Evolutionary conservation across 2,329 filamentous ascomycete genomes (phyloP).

Genomic region (Zopfia rhizophila): DNA sequence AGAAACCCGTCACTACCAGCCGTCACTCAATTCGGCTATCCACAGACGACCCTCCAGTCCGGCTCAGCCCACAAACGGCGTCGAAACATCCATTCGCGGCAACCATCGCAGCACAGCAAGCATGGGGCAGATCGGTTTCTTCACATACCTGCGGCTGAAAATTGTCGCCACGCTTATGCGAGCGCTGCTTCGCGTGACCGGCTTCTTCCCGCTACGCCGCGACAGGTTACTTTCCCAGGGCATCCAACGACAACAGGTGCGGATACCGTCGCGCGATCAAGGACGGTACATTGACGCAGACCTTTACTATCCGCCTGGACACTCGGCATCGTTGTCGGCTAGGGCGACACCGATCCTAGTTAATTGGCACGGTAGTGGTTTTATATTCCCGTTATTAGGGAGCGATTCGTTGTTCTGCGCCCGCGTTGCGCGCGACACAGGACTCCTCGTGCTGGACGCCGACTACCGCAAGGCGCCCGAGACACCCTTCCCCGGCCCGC

Average conservation of each 20-base stretch:
- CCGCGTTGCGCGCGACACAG: conserved; percentile 38
- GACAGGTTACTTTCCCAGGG: background rate
- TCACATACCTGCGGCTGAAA: conserved; percentile 30
- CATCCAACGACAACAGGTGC: conserved; percentile 5
- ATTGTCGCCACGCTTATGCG: conserved; percentile 21
- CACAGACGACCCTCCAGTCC: too few species aligned
- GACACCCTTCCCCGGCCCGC: conserved; percentile 49
- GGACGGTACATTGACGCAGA: conserved; percentile 30
- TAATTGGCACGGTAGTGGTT: conserved; percentile 50
- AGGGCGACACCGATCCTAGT: conserved; percentile 38
- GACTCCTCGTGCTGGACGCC: conserved; percentile 48
- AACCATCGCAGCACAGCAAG: too few species aligned
- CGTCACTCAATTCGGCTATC: too few species aligned
- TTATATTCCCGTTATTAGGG: conserved; percentile 49
- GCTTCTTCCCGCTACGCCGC: background rate
- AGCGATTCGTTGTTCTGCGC: conserved; percentile 53
- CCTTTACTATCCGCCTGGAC: conserved; percentile 27
- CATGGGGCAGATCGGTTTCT: conserved; percentile 5
- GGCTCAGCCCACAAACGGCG: too few species aligned
- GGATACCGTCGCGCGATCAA: conserved; percentile 33
- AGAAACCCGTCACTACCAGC: too few species aligned
- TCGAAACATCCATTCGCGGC: too few species aligned
- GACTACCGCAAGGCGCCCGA: conserved; percentile 54
- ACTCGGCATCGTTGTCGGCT: conserved; percentile 2
- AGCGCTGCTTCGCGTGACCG: conserved; percentile 7